Evolutionary conservation across 495 filamentous ascomycete species (phyloP).

Genomic region (Penicillium malachiteum): DNA sequence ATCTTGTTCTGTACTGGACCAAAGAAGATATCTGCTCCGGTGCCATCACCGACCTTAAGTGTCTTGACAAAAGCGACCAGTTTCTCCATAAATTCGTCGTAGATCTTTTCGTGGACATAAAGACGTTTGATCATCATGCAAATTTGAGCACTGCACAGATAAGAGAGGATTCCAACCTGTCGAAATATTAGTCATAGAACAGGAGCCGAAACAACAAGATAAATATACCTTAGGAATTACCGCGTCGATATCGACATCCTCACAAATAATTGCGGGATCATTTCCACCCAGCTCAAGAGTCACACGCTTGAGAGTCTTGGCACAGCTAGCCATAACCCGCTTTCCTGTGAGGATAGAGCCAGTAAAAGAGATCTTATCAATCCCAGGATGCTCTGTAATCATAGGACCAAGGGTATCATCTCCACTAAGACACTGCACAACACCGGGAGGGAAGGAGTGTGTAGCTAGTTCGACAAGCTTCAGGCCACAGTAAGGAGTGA

Average conservation of each 20-base stretch:
- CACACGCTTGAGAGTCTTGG: constrained; percentile 61
- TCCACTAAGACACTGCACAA: constrained; percentile 66
- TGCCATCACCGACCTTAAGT: constrained; percentile 48
- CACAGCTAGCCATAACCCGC: constrained; percentile 58
- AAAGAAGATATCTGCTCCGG: constrained; percentile 41
- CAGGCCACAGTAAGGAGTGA: constrained; percentile 65
- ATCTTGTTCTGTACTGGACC: constrained; percentile 60
- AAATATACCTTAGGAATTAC: constrained; percentile 51
- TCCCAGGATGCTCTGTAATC: constrained; percentile 56
- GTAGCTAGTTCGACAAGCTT: constrained; percentile 63
- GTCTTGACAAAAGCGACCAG: constrained; percentile 56
- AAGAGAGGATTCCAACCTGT: constrained; percentile 41
- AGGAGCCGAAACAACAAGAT: background rate
- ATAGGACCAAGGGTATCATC: constrained; percentile 61
- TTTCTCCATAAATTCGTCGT: constrained; percentile 56
- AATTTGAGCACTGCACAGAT: constrained; percentile 57
- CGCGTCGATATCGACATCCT: constrained; percentile 63
- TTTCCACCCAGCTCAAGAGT: constrained; percentile 67
- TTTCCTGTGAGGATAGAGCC: constrained; percentile 65
- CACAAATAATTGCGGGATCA: constrained; percentile 63
- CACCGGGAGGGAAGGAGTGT: constrained; percentile 61
- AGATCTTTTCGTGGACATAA: constrained; percentile 68
- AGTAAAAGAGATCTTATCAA: constrained; percentile 70
- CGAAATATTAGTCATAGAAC: background rate
- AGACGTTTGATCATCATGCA: constrained; percentile 64